phyloP scores from a whole-genome alignment of 2,329 filamentous ascomycete species.

The Aspergillus pseudonomiae region DNA sequence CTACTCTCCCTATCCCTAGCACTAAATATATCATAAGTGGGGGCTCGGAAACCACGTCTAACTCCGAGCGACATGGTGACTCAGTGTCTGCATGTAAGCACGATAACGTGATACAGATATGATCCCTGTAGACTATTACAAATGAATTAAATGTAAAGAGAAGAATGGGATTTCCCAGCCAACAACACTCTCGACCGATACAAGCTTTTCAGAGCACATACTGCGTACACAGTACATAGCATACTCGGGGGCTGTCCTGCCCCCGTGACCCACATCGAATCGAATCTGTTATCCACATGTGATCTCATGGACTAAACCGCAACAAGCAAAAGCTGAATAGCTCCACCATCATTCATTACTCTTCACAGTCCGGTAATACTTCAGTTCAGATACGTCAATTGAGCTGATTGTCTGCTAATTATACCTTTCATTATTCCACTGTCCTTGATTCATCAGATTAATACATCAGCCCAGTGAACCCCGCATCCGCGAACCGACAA shows the following conservation, averaged over 20 bases:
- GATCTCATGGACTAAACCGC: not conserved
- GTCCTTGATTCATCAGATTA: not conserved
- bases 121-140: not conserved
- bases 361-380: not conserved
- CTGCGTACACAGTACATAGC: too few relatives aligned
- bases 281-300: not conserved
- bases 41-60: not conserved
- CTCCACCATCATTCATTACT: too few relatives aligned
- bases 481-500: slow-evolving; percentile 21
- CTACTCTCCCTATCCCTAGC: not conserved
- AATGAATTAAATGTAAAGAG: not conserved
- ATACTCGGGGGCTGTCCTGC: not conserved
- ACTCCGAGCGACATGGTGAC: not conserved
- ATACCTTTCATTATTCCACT: not conserved
- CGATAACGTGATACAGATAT: not conserved
- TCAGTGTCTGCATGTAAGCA: not conserved
- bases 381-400: not conserved
- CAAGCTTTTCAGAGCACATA: not conserved
- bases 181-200: not conserved
- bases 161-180: not conserved
- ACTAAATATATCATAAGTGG: not conserved
- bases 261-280: not conserved
- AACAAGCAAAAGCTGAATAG: not conserved
- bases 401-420: not conserved
- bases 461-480: slow-evolving; percentile 6